Base-by-base conservation (phyloP, 1,139 yeast genomes). In the Geotrichum reessii region DNA sequence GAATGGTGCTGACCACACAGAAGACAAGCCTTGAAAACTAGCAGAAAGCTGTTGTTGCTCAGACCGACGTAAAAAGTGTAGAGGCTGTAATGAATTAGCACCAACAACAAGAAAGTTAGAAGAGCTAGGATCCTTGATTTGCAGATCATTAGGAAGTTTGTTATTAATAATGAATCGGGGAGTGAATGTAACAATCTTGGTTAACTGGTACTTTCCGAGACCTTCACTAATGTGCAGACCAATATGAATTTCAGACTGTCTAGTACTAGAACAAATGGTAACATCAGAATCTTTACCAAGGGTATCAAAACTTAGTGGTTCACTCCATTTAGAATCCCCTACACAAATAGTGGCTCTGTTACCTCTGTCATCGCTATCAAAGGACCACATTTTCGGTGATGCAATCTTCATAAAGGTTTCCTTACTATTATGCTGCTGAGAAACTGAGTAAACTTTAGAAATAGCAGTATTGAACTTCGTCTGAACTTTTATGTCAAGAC, bases 1-100 rank as follows among this genome's bases (percentile, higher is more conserved):
- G 70, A 93, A 91, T 0, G 98, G 95, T 0, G 97, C 85, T 0
- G 97, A 87, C 96, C 97, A 91, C 47, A 80, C 78, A 21, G 62
- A 60, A 2, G 61, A 25, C 0, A 80, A 74, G 6, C 86, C 87
- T 2, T 81, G 72, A 65, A 87, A 85, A 57, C 86, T 81, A 25
- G 86, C 67, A 63, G 80, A 69, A 37, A 87, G 71, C 65, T 84
- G 87, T 69, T 85, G 86, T 31, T 68, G 70, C 9, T 67, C 68
- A n/a, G 68, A 66, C 28, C 67, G 72, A 40, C 85, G 80, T 67
- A 88, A 73, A 17, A 81, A 83, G 68, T 86, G 89, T 17, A 93
- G 71, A 0, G 99, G 96, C 2, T 76, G 65, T 5, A 82, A 71
- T 27, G 76, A 78, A 3, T 80, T 79, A 0, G 87, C 74, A 0